Evolutionary conservation across 768 basidiomycete species (phyloP), one percentile per base, ranked within the genome.

Genomic region (Pleurotus ostreatus): DNA sequence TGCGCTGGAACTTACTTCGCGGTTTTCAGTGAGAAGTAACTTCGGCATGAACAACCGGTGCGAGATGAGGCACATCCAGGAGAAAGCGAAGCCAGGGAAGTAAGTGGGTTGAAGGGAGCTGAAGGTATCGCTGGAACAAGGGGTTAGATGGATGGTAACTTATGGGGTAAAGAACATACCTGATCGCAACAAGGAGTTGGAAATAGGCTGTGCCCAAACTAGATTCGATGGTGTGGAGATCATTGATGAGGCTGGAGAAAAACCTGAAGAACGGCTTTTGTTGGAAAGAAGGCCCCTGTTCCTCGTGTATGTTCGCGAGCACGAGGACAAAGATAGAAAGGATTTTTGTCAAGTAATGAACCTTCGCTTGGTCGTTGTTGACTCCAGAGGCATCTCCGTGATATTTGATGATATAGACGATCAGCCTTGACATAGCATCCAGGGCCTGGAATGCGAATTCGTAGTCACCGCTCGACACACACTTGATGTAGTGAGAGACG

Each of bases 251-350:
- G 66, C 92, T 95, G 12, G 95, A 98, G 77, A 98, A 98, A 75
- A 99, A 96, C 53, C 97, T 84, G 76, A 95, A 96, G 78, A 98
- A 98, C 0, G 97, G 96, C 70, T 98, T 94, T 70, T 96, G 94
- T 64, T 95, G 89, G 80, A 99, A 99, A 55, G 84, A 78, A 0
- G 83, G 75, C 2, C 93, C 94, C 69, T 94, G 89, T 66, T 98
- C 94, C 71, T 98, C 94, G 65, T 99, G 96, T 70, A 88, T 80
- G 64, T 94, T 93, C 59, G 97, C 94, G 56, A 99, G 76, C 8
- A 98, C 94, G 57, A 98, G 84, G 25, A 98, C 93, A 68, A 97
- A 90, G 71, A 98, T 98, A 11, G 96, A 96, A 57, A 99, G 74
- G 57, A 98, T 98, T 75, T 98, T 98, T 52, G 92, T 94, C 64